Base-by-base conservation (phyloP, 306 rosid genomes). In the Lathyrus tuberosus region DNA sequence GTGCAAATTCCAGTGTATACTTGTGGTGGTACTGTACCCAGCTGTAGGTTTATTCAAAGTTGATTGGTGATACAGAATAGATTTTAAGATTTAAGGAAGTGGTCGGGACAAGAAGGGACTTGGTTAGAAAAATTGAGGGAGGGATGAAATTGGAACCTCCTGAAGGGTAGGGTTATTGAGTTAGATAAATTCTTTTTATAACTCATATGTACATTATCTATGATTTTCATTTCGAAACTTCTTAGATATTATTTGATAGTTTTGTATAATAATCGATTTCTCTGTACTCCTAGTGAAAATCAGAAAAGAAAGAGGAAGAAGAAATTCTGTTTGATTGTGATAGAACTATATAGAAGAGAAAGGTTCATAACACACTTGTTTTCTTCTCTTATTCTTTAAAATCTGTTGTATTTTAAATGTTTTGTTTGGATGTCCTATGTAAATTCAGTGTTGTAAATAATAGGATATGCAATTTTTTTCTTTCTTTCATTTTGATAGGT, bases 101-200 rank as follows among this genome's bases (percentile, higher is more conserved):
- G 71, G 57, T 67, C 48, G 22, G 72, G 56, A 70, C 47, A 13
- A 46, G 5, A 26, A 59, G 62, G 65, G 73, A 41, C 71, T 20
- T 73, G 52, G 54, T 16, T 26, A 18, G 42, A 66, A 81, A 62
- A 63, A 46, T 35, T 44, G 26, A 26, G 57, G 44, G 54, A 38
- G 31, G 78, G 76, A 48, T 54, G 59, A 68, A 68, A 26, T 41
- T 47, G 64, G 43, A 42, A 67, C 72, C 72, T 37, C 79, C 69
- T 58, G 47, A 35, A 65, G 31, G 56, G 77, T 77, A 69, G 79
- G 65, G 71, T 42, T 64, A 9, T 59, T 65, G 85, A 59, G 65
- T 64, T 78, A 82, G 85, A 78, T 74, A 72, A 69, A 82, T 82
- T 82, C 85, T 70, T 82, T 82, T 65, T 67, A 74, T 73, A 70